Conservation (phyloP, 345 rosid species). For the Sapria himalayana region DNA sequence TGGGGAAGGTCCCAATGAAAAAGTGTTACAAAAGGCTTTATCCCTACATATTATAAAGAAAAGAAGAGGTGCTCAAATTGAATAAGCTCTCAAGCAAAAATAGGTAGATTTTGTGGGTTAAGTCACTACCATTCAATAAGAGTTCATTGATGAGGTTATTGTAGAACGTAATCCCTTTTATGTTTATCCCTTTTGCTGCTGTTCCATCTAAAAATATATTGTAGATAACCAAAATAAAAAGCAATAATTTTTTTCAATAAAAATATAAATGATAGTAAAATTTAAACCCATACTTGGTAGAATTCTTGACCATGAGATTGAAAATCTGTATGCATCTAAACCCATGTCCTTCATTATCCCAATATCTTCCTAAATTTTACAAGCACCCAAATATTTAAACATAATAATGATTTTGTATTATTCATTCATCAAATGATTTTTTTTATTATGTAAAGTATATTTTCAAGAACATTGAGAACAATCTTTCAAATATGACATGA, state of each 20-base stretch:
- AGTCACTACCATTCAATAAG: slow-evolving; percentile 26
- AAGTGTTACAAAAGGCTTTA: slow-evolving; percentile 48
- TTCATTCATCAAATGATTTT: too few species aligned
- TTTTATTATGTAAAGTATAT: too few species aligned
- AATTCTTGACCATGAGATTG: slow-evolving; percentile 35
- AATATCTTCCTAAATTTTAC: slow-evolving; percentile 19
- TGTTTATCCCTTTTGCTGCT: slow-evolving; percentile 33
- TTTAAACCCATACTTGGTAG: slow-evolving; percentile 18
- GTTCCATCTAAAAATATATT: slow-evolving; percentile 27
- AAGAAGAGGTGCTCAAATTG: too few species aligned
- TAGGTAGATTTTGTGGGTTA: background rate
- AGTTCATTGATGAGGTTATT: slow-evolving; percentile 34
- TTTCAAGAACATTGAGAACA: too few species aligned
- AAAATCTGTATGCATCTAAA: slow-evolving; percentile 28
- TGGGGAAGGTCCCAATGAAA: slow-evolving; percentile 92
- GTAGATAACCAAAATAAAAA: background rate
- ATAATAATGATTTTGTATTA: too few species aligned
- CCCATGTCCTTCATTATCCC: slow-evolving; percentile 16
- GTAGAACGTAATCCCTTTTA: slow-evolving; percentile 45
- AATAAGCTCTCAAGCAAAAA: slow-evolving; percentile 1
- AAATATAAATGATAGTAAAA: background rate
- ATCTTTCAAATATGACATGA: too few species aligned
- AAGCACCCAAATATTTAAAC: background rate
- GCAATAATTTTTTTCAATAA: background rate
- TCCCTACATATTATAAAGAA: slow-evolving; percentile 19